phyloP scores from a whole-genome alignment of 2,329 filamentous ascomycete genomes.

The Taxawa tesnikishii region DNA sequence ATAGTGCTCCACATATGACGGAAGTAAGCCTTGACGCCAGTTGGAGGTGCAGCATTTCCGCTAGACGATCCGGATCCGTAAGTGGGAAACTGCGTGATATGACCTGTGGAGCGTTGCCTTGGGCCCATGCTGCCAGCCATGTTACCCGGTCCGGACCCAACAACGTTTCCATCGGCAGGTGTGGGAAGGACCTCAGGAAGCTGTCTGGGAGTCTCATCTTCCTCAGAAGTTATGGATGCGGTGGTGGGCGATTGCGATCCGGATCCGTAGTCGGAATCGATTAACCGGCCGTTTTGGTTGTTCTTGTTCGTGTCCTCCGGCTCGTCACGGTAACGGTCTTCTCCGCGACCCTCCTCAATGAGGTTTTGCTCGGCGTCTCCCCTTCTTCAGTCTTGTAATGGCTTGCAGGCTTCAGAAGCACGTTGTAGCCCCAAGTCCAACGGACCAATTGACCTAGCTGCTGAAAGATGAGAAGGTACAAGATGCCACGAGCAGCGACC shows the following conservation, averaged over 20 bases:
- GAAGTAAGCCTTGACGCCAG: constrained; percentile 15
- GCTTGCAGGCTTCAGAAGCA: constrained; percentile 76
- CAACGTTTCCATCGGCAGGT: constrained; percentile 36
- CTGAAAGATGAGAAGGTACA: constrained; percentile 95
- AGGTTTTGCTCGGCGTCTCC: constrained; percentile 22
- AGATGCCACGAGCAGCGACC: constrained; percentile 82
- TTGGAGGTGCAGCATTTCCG: constrained; percentile 5
- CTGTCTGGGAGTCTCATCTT: background rate
- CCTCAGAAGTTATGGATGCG: constrained; percentile 11
- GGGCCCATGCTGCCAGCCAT: constrained; percentile 20
- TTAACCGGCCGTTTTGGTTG: constrained; percentile 14
- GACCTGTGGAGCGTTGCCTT: constrained; percentile 30
- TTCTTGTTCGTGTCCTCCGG: constrained; percentile 32
- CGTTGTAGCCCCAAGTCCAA: constrained; percentile 97
- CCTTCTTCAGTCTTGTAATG: constrained; percentile 51
- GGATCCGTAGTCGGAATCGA: constrained; percentile 32
- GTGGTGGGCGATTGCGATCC: constrained; percentile 31
- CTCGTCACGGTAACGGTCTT: constrained; percentile 44
- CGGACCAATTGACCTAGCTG: constrained; percentile 89
- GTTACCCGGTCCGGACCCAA: constrained; percentile 24
- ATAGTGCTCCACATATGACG: constrained; percentile 9
- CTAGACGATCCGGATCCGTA: constrained; percentile 15
- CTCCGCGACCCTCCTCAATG: constrained; percentile 38
- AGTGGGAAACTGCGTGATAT: constrained; percentile 38
- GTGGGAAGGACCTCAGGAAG: constrained; percentile 22